Base-by-base conservation (phyloP, 352 stramenopile species). In the Pythium volutum region DNA sequence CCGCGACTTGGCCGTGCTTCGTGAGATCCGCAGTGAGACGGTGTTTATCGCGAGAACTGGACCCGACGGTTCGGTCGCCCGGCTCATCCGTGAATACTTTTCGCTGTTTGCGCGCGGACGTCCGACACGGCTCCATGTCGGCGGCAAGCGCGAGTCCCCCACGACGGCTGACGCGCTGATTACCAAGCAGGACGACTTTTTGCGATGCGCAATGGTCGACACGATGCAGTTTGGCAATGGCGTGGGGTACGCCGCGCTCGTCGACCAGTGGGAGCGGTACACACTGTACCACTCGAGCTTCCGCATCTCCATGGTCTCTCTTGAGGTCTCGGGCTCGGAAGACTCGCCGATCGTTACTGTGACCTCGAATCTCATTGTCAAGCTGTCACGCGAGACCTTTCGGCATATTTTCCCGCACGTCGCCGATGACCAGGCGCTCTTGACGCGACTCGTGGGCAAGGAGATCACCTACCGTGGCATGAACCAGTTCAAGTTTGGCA, bases 401-500 rank as follows among this genome's bases (percentile, higher is more conserved):
- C 55, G 66, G 31, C 53, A 70, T 16, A 67, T 79, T 25, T 79
- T 77, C 50, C 72, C 72, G 2, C 72, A 79, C 34, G 63, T 77
- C 29, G 66, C 67, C 7, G 41, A 52, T 49, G 66, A 79, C 53
- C 59, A 69, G 34, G 69, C 73, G 51, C 71, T 85, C 26, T 46
- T 81, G 18, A 39, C 61, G 22, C 74, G 70, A 38, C 71, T 87
- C 25, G 50, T 86, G 4, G 81, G 79, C 12, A 70, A 66, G 15
- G 60, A 82, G 16, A 66, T 91, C 25, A 68, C 68, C 11, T 88
- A 88, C 42, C 60, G 64, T 1, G 70, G 71, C 14, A 57, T 81
- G 25, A 90, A 87, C 58, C 70, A 69, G 26, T 79, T 87, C 56
- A 59, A 83, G 22, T 90, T 87, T 48, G 71, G 67, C 8, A 18